Conservation (phyloP, 176 grass and related monocot genomes). For the Tillandsia fasciculata region DNA sequence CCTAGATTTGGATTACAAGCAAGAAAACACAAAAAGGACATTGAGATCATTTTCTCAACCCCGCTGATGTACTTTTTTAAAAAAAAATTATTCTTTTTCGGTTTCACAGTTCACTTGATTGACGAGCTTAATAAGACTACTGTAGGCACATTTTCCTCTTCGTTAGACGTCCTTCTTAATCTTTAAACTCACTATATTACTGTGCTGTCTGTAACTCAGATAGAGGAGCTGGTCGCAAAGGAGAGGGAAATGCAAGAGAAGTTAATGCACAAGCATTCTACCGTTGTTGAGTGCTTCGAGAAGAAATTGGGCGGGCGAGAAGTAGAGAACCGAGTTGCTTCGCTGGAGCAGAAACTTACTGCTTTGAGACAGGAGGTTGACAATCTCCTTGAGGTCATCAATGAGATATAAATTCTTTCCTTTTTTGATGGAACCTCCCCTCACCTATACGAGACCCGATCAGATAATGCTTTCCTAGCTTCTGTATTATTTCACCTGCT, state of each 20-base stretch:
- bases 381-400: slow-evolving; percentile 63
- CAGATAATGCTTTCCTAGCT: no score
- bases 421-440: neutral
- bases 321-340: slow-evolving; percentile 62
- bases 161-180: neutral
- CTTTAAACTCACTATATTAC: neutral
- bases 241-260: slow-evolving; percentile 96
- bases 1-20: neutral
- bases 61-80: no score
- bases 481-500: no score
- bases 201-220: slow-evolving; percentile 28
- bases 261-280: slow-evolving; percentile 74
- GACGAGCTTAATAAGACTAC: no score
- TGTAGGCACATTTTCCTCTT: neutral
- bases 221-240: slow-evolving; percentile 66
- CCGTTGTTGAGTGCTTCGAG: slow-evolving; percentile 82
- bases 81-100: no score
- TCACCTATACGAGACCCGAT: no score
- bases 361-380: slow-evolving; percentile 66
- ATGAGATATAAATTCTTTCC: slow-evolving; percentile 45
- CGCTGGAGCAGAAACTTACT: slow-evolving; percentile 74
- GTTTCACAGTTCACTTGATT: no score
- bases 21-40: neutral
- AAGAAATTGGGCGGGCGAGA: slow-evolving; percentile 87
- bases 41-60: no score